phyloP scores from a whole-genome alignment of 352 stramenopile genomes.

The Globisporangium alternatum region DNA sequence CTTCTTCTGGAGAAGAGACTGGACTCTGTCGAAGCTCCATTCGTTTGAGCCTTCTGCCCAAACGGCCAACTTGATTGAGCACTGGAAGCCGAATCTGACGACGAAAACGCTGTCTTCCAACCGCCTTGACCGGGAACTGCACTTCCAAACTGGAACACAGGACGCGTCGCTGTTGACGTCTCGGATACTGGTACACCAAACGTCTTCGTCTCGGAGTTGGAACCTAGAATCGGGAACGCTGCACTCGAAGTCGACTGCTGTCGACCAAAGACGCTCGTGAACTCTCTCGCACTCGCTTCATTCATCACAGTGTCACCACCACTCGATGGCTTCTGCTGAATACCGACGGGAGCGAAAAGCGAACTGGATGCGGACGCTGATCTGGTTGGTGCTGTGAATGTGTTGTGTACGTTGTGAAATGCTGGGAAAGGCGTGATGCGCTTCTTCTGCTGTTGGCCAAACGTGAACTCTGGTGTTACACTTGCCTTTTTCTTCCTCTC shows the following conservation, averaged over 20 bases:
- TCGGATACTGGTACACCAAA: not conserved
- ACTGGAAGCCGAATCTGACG: not conserved
- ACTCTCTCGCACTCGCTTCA: conserved; percentile 5
- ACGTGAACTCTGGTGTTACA: conserved; percentile 1
- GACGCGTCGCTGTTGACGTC: not conserved
- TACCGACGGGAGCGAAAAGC: not conserved
- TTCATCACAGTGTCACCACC: conserved; percentile 11
- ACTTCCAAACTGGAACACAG: conserved; percentile 8
- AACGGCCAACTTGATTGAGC: not conserved
- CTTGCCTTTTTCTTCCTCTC: conserved; percentile 4
- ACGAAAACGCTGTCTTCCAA: not conserved
- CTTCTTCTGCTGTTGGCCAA: conserved; percentile 7
- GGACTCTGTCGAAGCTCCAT: not conserved
- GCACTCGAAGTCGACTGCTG: not conserved
- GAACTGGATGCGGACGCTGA: not conserved
- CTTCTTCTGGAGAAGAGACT: not conserved
- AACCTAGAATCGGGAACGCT: not conserved
- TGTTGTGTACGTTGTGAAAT: not conserved
- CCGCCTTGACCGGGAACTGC: not conserved
- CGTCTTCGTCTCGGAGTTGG: not conserved
- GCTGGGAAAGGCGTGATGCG: conserved; percentile 10
- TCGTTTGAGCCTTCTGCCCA: not conserved
- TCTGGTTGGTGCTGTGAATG: not conserved
- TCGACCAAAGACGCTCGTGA: conserved; percentile 13
- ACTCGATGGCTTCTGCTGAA: not conserved